Evolutionary conservation across 139 green algal species (phyloP).

Genomic region (Spirogloea muscicola): DNA sequence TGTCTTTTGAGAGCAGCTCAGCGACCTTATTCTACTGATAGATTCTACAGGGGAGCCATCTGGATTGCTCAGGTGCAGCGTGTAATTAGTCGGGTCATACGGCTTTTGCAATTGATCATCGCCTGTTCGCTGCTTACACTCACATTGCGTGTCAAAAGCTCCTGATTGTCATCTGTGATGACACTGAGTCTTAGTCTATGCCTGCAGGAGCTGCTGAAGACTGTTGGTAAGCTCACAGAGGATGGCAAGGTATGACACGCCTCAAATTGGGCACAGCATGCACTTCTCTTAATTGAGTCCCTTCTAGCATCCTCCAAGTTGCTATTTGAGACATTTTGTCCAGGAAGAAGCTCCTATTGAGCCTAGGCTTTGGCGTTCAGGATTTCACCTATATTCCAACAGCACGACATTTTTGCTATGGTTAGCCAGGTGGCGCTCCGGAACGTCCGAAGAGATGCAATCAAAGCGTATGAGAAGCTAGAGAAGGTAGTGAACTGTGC

Average conservation of each 20-base stretch:
- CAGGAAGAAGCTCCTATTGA: background rate
- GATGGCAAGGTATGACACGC: slow-evolving; percentile 72
- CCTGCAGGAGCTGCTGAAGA: slow-evolving; percentile 47
- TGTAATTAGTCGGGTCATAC: background rate
- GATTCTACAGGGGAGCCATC: background rate
- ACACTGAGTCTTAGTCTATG: background rate
- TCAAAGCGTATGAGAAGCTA: slow-evolving; percentile 75
- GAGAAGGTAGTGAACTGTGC: no score
- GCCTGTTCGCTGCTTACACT: background rate
- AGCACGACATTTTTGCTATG: background rate
- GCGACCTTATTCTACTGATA: background rate
- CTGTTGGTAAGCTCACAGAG: slow-evolving; percentile 80
- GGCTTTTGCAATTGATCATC: background rate
- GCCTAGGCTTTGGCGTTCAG: background rate
- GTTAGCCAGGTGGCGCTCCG: slow-evolving; percentile 53
- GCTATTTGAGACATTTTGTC: background rate
- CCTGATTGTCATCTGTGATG: background rate
- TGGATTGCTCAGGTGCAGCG: background rate
- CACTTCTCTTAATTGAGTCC: background rate
- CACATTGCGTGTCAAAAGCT: no score
- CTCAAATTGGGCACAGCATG: background rate
- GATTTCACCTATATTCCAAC: background rate
- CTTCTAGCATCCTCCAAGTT: background rate
- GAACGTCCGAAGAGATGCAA: slow-evolving; percentile 84
- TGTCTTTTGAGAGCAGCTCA: no score